These are phyloP conservation scores for Hamamelis virginiana DNA, from an alignment of 164 flowering plant genomes.

Conservation along the genomic window DNA sequence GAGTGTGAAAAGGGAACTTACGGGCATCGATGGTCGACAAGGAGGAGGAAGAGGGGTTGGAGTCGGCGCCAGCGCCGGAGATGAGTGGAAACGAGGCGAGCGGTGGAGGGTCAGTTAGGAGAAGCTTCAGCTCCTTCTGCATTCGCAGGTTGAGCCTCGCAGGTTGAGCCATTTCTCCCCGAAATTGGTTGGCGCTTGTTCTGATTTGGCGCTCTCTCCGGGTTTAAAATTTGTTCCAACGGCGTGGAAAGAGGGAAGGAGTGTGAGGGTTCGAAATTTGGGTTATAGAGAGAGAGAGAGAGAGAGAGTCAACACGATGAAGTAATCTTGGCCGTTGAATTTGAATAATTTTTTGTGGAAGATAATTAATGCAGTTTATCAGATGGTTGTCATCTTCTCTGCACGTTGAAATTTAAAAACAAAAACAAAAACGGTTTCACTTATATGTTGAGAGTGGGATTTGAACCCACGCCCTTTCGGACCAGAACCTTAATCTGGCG, in stretches of 20 bases:
- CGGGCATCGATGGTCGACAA: slow-evolving; percentile 59
- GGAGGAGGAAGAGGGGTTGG: slow-evolving; percentile 22
- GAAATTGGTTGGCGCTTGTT: background rate
- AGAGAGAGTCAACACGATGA: background rate
- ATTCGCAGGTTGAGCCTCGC: slow-evolving; percentile 76
- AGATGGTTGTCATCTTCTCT: no score
- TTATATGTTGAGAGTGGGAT: slow-evolving; percentile 94
- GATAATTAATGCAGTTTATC: no score
- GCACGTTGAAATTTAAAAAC: no score
- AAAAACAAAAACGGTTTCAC: no score
- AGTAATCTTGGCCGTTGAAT: background rate
- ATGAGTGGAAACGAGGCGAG: slow-evolving; percentile 66
- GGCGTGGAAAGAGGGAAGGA: no score
- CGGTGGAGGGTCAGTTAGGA: slow-evolving; percentile 79
- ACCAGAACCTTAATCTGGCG: slow-evolving; percentile 99
- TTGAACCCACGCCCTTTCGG: slow-evolving; percentile 99
- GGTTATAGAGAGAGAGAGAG: no score
- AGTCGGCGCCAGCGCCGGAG: slow-evolving; percentile 26
- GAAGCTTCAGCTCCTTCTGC: slow-evolving; percentile 87
- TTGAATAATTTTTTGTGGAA: background rate
- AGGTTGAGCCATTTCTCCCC: slow-evolving; percentile 66
- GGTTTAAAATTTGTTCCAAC: background rate
- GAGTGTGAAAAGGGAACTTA: slow-evolving; percentile 22
- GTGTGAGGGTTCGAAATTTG: no score
- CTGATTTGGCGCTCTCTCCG: background rate